A percentile compares a stretch with the other conserved stretches of the same genome.
Conservation (phyloP, 2,329 filamentous ascomycete genomes). For the Aureobasidium vineae region DNA sequence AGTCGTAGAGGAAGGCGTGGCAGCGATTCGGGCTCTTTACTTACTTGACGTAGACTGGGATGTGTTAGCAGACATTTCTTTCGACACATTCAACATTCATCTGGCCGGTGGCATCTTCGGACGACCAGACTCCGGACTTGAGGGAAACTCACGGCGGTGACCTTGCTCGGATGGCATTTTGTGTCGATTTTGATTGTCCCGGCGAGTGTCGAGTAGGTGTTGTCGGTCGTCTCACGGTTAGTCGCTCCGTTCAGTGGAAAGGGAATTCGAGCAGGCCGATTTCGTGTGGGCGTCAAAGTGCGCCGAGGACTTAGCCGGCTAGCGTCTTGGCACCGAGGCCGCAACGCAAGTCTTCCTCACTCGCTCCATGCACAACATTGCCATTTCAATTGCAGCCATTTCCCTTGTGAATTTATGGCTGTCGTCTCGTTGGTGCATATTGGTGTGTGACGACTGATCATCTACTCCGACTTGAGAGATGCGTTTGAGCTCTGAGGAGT, state of each 20-base stretch:
- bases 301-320: slow-evolving; percentile 3
- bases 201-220: slow-evolving; percentile 24
- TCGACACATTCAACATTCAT: background rate
- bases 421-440: no score
- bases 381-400: background rate
- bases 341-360: background rate
- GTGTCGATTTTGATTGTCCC: slow-evolving; percentile 23
- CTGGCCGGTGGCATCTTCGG: background rate
- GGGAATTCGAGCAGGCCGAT: background rate
- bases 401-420: background rate
- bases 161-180: slow-evolving; percentile 28
- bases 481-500: background rate
- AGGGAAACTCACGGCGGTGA: slow-evolving; percentile 24
- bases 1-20: slow-evolving; percentile 14
- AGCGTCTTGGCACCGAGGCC: slow-evolving; percentile 11
- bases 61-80: slow-evolving; percentile 26
- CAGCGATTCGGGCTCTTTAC: slow-evolving; percentile 20
- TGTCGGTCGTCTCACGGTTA: slow-evolving; percentile 21
- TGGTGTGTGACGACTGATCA: background rate
- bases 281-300: slow-evolving; percentile 10
- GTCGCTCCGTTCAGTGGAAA: background rate
- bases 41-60: slow-evolving; percentile 42
- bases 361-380: background rate
- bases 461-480: background rate
- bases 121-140: slow-evolving; percentile 2